Conservation (phyloP, 495 filamentous ascomycete genomes). For the Hypoxylon rickii region DNA sequence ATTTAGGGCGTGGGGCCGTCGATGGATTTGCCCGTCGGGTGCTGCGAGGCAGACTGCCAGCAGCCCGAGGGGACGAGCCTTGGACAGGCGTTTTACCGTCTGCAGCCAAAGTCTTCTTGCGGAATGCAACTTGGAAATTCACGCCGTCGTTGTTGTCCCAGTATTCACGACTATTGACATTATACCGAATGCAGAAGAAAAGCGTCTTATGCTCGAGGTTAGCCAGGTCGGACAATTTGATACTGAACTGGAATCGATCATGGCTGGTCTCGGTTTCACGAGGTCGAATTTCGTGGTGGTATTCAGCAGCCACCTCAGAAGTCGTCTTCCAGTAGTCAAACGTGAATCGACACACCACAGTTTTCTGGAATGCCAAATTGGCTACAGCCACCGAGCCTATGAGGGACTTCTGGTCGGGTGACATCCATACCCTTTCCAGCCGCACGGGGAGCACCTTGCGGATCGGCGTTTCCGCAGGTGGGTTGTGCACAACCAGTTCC, state of each 20-base stretch:
- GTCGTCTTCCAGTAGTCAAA: slow-evolving; percentile 98
- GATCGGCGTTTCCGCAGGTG: slow-evolving; percentile 69
- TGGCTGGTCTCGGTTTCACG: slow-evolving; percentile 68
- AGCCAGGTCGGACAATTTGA: slow-evolving; percentile 88
- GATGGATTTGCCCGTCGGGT: slow-evolving; percentile 58
- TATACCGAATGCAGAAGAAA: slow-evolving; percentile 90
- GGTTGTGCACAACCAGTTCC: slow-evolving; percentile 84
- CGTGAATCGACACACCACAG: slow-evolving; percentile 87
- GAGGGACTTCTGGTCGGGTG: slow-evolving; percentile 80
- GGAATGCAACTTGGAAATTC: slow-evolving; percentile 94
- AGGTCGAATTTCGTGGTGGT: slow-evolving; percentile 74
- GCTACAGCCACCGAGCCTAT: slow-evolving; percentile 81
- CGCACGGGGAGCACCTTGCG: slow-evolving; percentile 68
- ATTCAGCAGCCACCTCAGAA: slow-evolving; percentile 90
- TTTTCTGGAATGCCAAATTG: slow-evolving; percentile 89
- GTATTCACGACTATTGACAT: slow-evolving; percentile 79
- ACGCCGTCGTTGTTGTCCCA: slow-evolving; percentile 91
- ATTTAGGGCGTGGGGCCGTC: slow-evolving; percentile 57
- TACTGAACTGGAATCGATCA: slow-evolving; percentile 90
- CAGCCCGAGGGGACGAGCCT: slow-evolving; percentile 58
- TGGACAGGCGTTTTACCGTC: slow-evolving; percentile 58
- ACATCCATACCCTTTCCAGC: slow-evolving; percentile 84
- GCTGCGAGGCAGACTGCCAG: slow-evolving; percentile 74
- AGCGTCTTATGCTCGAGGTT: slow-evolving; percentile 89
- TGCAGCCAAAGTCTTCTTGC: slow-evolving; percentile 67